A percentile compares a stretch with the other conserved stretches of the same genome.
Conservation (phyloP, 257 asterid genomes). For the Solanum pimpinellifolium region DNA sequence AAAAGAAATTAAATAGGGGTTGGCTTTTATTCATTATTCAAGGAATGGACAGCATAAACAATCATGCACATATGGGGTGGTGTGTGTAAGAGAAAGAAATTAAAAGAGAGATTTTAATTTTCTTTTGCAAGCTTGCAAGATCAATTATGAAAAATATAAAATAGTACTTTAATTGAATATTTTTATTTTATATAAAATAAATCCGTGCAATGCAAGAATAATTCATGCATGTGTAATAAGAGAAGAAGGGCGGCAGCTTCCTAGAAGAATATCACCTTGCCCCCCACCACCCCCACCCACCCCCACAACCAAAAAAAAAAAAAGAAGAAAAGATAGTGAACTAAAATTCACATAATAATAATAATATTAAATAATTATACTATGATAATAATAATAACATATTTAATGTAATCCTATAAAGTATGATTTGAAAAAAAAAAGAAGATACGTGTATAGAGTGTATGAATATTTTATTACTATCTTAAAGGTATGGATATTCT, state of each 20-base stretch:
- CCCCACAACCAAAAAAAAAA: not conserved
- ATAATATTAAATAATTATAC: not conserved
- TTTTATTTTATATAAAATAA: not conserved
- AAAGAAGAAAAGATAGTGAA: no score
- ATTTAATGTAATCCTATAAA: no score
- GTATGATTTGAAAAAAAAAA: not conserved
- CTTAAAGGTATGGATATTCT: not conserved
- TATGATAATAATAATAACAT: not conserved
- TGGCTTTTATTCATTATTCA: not conserved
- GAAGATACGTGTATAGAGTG: not conserved
- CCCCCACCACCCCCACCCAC: not conserved
- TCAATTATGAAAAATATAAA: not conserved
- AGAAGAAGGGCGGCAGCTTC: constrained; percentile 7
- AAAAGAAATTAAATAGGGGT: not conserved
- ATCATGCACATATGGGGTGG: not conserved
- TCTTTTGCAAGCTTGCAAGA: not conserved
- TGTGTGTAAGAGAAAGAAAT: not conserved
- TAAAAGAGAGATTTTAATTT: not conserved
- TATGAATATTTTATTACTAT: not conserved
- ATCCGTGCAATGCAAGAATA: constrained; percentile 16
- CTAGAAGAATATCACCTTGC: not conserved
- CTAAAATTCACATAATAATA: not conserved
- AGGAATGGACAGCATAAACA: not conserved
- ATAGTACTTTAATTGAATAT: not conserved
- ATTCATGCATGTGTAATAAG: constrained; percentile 18